These are phyloP conservation scores for Hypericum perforatum DNA, from an alignment of 345 rosid species.

Conservation along the genomic window DNA sequence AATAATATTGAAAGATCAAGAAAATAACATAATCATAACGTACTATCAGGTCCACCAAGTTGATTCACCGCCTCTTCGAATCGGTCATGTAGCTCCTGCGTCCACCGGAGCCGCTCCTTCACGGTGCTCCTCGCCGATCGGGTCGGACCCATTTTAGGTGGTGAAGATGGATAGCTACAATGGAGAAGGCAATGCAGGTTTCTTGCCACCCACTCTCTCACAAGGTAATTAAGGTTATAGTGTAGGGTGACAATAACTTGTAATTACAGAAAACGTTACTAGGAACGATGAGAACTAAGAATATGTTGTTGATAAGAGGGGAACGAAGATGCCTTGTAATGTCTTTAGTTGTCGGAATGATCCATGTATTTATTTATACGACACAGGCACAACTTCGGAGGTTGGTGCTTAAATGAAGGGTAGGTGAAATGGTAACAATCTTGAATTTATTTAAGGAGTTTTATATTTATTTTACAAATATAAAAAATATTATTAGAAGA, in stretches of 20 bases:
- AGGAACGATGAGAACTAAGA: background rate
- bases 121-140: slow-evolving; percentile 1
- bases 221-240: background rate
- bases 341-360: slow-evolving; percentile 2
- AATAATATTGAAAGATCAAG: background rate
- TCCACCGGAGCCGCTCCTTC: slow-evolving; percentile 27
- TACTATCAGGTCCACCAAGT: slow-evolving; percentile 28
- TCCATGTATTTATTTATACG: background rate
- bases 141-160: background rate
- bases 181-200: background rate
- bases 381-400: background rate
- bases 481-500: no score
- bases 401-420: background rate
- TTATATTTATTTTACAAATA: no score
- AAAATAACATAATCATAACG: background rate
- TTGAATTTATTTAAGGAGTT: no score
- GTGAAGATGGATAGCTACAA: background rate
- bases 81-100: slow-evolving; percentile 23
- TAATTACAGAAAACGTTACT: background rate
- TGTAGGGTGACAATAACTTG: background rate
- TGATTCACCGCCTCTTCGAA: slow-evolving; percentile 25
- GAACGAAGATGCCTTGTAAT: background rate
- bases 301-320: background rate
- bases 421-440: background rate
- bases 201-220: background rate